Evolutionary conservation across 345 rosid species (phyloP).

Genomic region (Salix udensis): DNA sequence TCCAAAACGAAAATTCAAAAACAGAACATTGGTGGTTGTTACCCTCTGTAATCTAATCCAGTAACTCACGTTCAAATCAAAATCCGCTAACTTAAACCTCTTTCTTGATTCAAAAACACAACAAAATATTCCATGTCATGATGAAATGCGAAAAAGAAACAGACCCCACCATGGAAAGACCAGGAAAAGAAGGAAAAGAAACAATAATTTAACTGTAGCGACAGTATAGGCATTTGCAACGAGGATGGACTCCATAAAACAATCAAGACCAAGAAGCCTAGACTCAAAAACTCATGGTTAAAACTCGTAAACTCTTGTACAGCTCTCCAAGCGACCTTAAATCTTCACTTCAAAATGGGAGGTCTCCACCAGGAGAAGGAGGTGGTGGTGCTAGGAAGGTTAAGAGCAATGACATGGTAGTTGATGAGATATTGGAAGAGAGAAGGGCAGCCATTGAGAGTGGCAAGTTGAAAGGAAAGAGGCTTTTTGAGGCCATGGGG

Average conservation of each 20-base stretch:
- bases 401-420: constrained; percentile 36
- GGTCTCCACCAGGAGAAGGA: constrained; percentile 7
- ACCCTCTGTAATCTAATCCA: constrained; percentile 17
- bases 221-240: constrained; percentile 25
- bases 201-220: constrained; percentile 23
- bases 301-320: constrained; percentile 26
- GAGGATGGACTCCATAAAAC: constrained; percentile 39
- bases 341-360: constrained; percentile 43
- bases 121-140: background rate
- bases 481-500: constrained; percentile 29
- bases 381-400: constrained; percentile 30
- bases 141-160: constrained; percentile 5
- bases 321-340: constrained; percentile 46
- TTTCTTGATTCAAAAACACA: constrained; percentile 12
- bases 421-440: constrained; percentile 33
- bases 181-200: constrained; percentile 6
- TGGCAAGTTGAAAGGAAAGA: constrained; percentile 39
- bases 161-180: constrained; percentile 35
- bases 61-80: constrained; percentile 26
- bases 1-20: constrained; percentile 22
- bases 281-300: constrained; percentile 18
- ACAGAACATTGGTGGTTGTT: constrained; percentile 23
- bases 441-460: constrained; percentile 43
- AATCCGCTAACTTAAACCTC: constrained; percentile 2
- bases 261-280: constrained; percentile 18